Conservation (phyloP, 116 monocot genomes). For the Dioscorea cayenensis region DNA sequence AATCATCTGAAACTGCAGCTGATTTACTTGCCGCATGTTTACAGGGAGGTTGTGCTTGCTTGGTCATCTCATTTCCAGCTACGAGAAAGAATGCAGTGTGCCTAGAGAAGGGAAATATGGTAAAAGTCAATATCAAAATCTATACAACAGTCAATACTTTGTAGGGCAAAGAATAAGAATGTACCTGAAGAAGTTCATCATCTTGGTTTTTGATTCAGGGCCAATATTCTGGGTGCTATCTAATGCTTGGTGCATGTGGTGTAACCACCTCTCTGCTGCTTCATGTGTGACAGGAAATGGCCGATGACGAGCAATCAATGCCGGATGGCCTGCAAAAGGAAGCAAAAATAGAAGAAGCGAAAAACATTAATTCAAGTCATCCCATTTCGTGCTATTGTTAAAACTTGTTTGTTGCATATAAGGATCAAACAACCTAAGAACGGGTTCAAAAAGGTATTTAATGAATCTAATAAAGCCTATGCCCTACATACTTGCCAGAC, state of each 20-base stretch:
- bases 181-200: conserved; percentile 97
- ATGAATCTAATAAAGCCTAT: too few species aligned
- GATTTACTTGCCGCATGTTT: conserved; percentile 26
- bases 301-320: conserved; percentile 78
- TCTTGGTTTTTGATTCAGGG: conserved; percentile 74
- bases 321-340: conserved; percentile 70
- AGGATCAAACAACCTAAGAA: too few species aligned
- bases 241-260: conserved; percentile 92
- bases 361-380: not conserved
- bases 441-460: too few species aligned
- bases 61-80: conserved; percentile 85
- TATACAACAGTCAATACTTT: too few species aligned
- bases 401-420: too few species aligned
- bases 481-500: too few species aligned
- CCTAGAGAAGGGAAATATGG: conserved; percentile 22
- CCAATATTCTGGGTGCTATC: conserved; percentile 54
- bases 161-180: not conserved
- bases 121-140: not conserved
- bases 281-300: conserved; percentile 85
- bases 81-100: conserved; percentile 95
- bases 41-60: conserved; percentile 30
- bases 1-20: conserved; percentile 6
- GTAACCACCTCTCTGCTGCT: conserved; percentile 90
- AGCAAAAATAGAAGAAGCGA: not conserved
- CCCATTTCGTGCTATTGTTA: too few species aligned